Percentiles rank a stretch among this genome's conserved stretches.
phyloP scores from a whole-genome alignment of 2,329 filamentous ascomycete species.

The Talaromyces sp. region DNA sequence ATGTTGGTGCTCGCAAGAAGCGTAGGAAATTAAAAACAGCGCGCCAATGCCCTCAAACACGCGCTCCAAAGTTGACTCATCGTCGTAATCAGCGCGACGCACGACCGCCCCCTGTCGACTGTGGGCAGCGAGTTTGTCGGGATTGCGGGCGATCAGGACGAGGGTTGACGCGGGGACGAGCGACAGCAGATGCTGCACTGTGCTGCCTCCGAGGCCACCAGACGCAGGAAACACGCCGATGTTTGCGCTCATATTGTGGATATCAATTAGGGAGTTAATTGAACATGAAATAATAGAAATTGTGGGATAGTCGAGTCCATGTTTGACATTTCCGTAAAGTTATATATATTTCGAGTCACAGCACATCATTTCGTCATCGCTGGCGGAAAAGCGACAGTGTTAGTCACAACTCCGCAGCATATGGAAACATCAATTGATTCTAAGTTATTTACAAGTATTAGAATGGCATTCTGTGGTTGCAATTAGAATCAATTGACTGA shows the following conservation, averaged over 20 bases:
- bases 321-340: too few species aligned
- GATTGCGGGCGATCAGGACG: conserved; percentile 43
- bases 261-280: background rate
- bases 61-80: conserved; percentile 37
- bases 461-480: too few species aligned
- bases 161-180: conserved; percentile 41
- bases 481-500: too few species aligned
- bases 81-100: conserved; percentile 48
- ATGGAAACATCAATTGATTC: too few species aligned
- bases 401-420: background rate
- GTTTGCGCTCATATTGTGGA: background rate
- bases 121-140: conserved; percentile 33
- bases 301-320: too few species aligned
- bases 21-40: conserved; percentile 52
- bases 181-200: conserved; percentile 43
- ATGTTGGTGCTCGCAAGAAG: conserved; percentile 44
- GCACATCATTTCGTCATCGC: background rate
- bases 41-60: conserved; percentile 47
- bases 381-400: background rate
- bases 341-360: too few species aligned
- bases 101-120: conserved; percentile 36
- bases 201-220: conserved; percentile 48
- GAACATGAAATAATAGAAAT: too few species aligned
- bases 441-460: too few species aligned
- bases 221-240: conserved; percentile 46